phyloP scores from a whole-genome alignment of 2,329 filamentous ascomycete genomes.

The Tolypocladium sp. region DNA sequence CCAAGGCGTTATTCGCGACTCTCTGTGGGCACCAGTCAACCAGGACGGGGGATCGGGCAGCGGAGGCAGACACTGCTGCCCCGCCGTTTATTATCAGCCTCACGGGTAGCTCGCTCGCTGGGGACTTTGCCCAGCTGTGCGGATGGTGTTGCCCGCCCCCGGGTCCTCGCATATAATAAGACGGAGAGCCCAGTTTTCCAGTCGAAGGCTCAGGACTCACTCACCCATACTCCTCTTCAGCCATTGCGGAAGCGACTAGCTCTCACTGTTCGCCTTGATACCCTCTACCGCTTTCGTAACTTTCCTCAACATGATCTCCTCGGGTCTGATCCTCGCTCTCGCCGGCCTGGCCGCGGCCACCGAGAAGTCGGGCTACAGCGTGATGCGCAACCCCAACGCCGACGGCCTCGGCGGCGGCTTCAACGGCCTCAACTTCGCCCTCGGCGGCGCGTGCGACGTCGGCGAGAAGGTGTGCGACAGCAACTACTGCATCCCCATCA shows the following conservation, averaged over 20 bases:
- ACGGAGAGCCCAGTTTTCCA: neutral
- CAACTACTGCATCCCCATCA: slow-evolving; percentile 18
- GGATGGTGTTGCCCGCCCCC: neutral
- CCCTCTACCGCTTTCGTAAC: neutral
- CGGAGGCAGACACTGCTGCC: neutral
- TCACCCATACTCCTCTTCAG: neutral
- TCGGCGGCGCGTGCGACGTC: slow-evolving; percentile 10
- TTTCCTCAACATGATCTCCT: slow-evolving; percentile 13
- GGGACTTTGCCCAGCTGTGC: neutral
- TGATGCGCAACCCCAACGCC: slow-evolving; percentile 5
- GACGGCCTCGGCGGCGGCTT: slow-evolving; percentile 4
- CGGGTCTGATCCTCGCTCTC: slow-evolving; percentile 15
- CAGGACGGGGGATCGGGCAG: neutral
- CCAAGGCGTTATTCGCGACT: neutral
- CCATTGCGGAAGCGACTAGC: neutral
- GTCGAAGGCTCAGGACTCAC: neutral
- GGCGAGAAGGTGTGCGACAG: slow-evolving; percentile 16
- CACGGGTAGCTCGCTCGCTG: no score
- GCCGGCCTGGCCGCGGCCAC: slow-evolving; percentile 13
- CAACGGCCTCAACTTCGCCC: slow-evolving; percentile 7
- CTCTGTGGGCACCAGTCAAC: neutral
- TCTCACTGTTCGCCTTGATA: neutral
- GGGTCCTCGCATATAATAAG: neutral
- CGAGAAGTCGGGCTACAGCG: slow-evolving; percentile 1
- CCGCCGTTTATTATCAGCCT: neutral